Percentiles rank a stretch among this genome's conserved stretches.
Evolutionary conservation across 2,329 filamentous ascomycete species (phyloP).

Genomic region (Epichloe hybrida): DNA sequence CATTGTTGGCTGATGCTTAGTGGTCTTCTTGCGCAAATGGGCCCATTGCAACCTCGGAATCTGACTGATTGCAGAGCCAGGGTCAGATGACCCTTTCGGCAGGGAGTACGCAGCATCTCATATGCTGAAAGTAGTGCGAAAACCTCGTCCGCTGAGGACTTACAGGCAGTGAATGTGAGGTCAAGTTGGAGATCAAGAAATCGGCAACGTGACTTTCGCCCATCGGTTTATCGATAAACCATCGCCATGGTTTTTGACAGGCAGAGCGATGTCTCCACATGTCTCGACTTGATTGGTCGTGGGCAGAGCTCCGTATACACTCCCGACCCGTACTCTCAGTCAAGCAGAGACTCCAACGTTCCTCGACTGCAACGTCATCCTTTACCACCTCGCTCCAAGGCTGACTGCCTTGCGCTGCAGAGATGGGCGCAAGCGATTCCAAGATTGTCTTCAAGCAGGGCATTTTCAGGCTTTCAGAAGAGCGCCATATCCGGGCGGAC

Average conservation of each 20-base stretch:
- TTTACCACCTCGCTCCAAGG: constrained; percentile 6
- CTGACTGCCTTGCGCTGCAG: constrained; percentile 14
- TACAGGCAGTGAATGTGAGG: not conserved
- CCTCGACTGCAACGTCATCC: constrained; percentile 5
- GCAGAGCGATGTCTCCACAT: not conserved
- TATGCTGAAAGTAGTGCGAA: constrained; percentile 1
- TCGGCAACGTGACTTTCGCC: not conserved
- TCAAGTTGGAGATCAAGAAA: not conserved
- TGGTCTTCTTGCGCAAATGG: not conserved
- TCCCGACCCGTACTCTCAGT: not conserved
- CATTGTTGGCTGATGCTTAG: constrained; percentile 1
- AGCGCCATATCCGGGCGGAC: constrained; percentile 72
- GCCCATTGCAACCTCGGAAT: not conserved
- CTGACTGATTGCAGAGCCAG: not conserved
- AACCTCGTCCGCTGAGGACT: not conserved
- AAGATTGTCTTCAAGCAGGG: constrained; percentile 98
- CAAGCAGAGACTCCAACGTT: not conserved
- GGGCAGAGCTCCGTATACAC: not conserved
- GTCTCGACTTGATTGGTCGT: not conserved
- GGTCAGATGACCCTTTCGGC: constrained; percentile 9
- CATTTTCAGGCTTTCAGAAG: constrained; percentile 92
- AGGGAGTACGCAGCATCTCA: constrained; percentile 18
- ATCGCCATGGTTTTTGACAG: not conserved
- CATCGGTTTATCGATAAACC: not conserved
- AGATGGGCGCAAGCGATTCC: constrained; percentile 95